Base-by-base conservation (phyloP, 1,139 yeast species). In the Lodderomyces beijingensis region DNA sequence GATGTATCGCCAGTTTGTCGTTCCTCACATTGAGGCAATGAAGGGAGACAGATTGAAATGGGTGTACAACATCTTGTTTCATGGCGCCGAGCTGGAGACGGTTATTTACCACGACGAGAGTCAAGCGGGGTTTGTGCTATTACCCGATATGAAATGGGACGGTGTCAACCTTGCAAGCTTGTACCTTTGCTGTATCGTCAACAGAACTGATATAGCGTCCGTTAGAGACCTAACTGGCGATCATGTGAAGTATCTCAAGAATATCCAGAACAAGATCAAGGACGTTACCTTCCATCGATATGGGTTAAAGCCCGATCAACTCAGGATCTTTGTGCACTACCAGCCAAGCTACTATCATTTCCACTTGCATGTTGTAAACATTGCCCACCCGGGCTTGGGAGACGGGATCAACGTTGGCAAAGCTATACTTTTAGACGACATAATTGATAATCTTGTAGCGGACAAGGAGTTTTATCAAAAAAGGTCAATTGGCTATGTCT, bases 321-420 rank as follows among this genome's bases (percentile, higher is more conserved):
- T 89, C 45, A 72, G 94, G 40, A 55, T 87, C 1, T 89, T 82
- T 51, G 70, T 88, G 33, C 97, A 88, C 54, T 88, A 91, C 55
- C 97, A 89, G 42, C 99, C 99, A 0, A 85, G 96, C 0, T 91
- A 91, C 54, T 91, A 91, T 51, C 97, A 91, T 51, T 81, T 91
- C 65, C 98, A 91, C 53, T 70, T 91, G 23, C 98, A 91, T 51
- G 79, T 85, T n/a, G 95, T 88, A 16, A 83, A 82, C 46, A 67
- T 84, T 5, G 67, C 61, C 16, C 85, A 84, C 44, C 77, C 79
- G 1, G 95, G 94, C 1, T 52, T 81, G 31, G 91, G 88, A 5
- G 76, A 74, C 39, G 84, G 89, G 2, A 72, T 79, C 31, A 65
- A 77, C 10, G 78, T 76, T 8, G 97, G 97, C 1, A 84, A 83